Percentiles rank a stretch among this genome's conserved stretches.
These are phyloP conservation scores for Gynochthodes officinalis DNA, from an alignment of 257 asterid genomes.

Conservation along the genomic window DNA sequence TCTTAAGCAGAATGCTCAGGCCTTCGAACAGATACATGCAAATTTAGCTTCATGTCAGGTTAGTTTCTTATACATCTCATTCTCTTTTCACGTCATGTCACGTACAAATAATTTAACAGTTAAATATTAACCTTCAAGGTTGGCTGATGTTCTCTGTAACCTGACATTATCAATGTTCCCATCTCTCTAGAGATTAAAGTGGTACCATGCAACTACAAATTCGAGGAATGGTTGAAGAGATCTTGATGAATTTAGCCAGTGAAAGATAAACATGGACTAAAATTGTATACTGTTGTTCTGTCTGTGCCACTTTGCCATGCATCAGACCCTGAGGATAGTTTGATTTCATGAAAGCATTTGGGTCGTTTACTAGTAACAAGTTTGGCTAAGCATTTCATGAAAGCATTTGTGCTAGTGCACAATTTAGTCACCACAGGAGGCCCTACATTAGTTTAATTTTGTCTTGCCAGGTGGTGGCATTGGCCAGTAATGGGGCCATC, in stretches of 20 bases:
- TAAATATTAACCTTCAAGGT: no score
- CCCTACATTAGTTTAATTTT: neutral
- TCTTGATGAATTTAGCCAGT: neutral
- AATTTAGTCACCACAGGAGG: neutral
- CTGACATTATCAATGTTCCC: neutral
- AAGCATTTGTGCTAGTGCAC: neutral
- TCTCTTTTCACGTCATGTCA: slow-evolving; percentile 5
- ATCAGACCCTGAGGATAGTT: neutral
- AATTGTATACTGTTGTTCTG: neutral
- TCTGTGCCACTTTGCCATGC: no score
- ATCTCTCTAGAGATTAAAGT: neutral
- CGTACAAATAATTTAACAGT: neutral
- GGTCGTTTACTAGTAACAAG: neutral
- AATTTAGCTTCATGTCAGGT: slow-evolving; percentile 68
- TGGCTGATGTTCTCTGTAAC: neutral
- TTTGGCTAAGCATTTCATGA: neutral
- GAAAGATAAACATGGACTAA: neutral
- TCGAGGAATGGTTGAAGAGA: neutral
- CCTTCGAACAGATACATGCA: slow-evolving; percentile 64
- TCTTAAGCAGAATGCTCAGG: slow-evolving; percentile 65
- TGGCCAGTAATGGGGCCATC: neutral
- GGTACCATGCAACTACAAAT: neutral
- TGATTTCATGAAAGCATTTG: neutral
- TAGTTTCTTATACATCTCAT: slow-evolving; percentile 3
- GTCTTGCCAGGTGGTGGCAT: neutral